Base-by-base conservation (phyloP, 768 basidiomycete genomes). In the Strobilomyces echinocephalus region DNA sequence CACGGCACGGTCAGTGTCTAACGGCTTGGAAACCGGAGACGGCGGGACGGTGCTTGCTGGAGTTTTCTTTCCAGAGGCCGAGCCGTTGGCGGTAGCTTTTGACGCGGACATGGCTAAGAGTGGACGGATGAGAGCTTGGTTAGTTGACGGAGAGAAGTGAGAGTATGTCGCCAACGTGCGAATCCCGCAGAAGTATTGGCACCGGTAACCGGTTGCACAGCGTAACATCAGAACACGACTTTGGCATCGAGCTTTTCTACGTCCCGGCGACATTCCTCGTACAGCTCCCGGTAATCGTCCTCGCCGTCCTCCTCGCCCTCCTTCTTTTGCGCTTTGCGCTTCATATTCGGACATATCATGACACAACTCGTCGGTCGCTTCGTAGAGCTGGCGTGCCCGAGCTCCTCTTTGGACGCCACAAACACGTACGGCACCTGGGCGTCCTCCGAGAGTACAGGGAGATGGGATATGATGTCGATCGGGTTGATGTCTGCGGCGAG, bases 361-460 rank as follows among this genome's bases (percentile, higher is more conserved):
- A 99, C 95, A 70, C 95, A 97, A 61, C 93, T 95, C 46, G 97
- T 99, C 33, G 97, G 95, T 61, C 97, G 86, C 75, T 99, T 99
- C 41, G 97, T 99, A 47, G 91, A 88, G 66, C 93, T 93, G 16
- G 95, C 91, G 61, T 89, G 86, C 0, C 97, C 97, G 28, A 99
- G 85, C 66, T 95, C 93, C 72, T 98, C 97, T 68, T 95, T 97
- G 4, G 90, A 94, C 3, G 86, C 65, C 14, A 95, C 88, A 67
- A 92, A 95, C 46, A 94, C 79, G 65, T 94, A 95, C 1, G 93
- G 93, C 68, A 93, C 86, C 35, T 84, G 78, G 10, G 92, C 88
- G 69, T 99, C 97, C 75, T 99, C 97, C 44, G 91, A 87, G 66
- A 99, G 76, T 10, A 97, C 77, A 6, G 97, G 97, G 47, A 99